Evolutionary conservation across 345 rosid species (phyloP).

Genomic region (Aquilaria yunnanensis): DNA sequence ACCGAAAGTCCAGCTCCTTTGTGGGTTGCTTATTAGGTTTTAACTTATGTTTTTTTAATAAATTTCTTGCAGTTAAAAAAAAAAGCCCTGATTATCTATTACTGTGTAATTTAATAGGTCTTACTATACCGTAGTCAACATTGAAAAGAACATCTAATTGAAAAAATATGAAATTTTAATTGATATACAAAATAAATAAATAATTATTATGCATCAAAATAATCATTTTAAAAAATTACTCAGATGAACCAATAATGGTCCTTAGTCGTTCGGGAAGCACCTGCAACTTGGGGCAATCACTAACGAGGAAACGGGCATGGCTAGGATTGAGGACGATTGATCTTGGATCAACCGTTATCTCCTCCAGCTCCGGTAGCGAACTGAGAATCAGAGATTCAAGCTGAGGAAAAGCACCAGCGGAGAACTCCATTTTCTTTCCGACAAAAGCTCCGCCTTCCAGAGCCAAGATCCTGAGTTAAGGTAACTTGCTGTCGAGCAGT

Average conservation of each 20-base stretch:
- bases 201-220: too few species aligned
- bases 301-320: not conserved
- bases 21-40: too few species aligned
- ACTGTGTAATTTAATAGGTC: too few species aligned
- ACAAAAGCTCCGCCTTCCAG: accelerated
- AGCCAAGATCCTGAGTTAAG: not conserved
- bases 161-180: too few species aligned
- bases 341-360: constrained; percentile 12
- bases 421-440: constrained; percentile 8
- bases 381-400: constrained; percentile 10
- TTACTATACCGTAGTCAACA: too few species aligned
- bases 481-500: not conserved
- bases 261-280: not conserved
- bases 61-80: too few species aligned
- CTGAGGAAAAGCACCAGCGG: constrained; percentile 11
- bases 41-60: too few species aligned
- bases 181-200: too few species aligned
- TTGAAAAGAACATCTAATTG: too few species aligned
- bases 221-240: too few species aligned
- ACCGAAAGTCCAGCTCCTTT: too few species aligned
- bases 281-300: not conserved
- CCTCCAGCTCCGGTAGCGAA: constrained; percentile 8
- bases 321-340: not conserved
- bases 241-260: not conserved
- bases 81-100: too few species aligned